Evolutionary conservation across 768 basidiomycete genomes (phyloP).

Genomic region (Mycena galopus): DNA sequence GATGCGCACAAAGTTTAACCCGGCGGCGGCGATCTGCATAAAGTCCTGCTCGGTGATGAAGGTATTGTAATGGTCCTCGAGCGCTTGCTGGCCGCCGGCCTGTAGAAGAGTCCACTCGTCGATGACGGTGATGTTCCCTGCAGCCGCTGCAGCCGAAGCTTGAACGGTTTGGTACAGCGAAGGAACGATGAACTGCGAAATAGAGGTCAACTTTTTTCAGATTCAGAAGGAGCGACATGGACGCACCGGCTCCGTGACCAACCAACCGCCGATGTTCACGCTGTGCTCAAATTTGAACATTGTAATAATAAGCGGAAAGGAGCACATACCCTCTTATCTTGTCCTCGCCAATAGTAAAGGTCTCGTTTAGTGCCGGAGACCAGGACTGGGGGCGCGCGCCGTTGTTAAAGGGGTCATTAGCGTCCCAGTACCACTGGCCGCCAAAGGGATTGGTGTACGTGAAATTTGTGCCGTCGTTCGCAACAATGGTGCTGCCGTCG

Average conservation of each 20-base stretch:
- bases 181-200: constrained; percentile 63
- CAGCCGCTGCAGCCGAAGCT: constrained; percentile 52
- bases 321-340: constrained; percentile 76
- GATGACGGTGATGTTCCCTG: constrained; percentile 47
- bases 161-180: constrained; percentile 81
- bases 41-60: constrained; percentile 98
- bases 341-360: constrained; percentile 83
- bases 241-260: constrained; percentile 86
- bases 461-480: constrained; percentile 88
- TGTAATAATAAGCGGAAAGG: neutral
- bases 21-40: constrained; percentile 92
- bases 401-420: constrained; percentile 86
- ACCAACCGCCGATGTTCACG: constrained; percentile 96
- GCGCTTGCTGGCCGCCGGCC: constrained; percentile 72
- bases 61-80: constrained; percentile 93
- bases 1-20: constrained; percentile 94
- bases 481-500: constrained; percentile 82
- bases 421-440: constrained; percentile 91
- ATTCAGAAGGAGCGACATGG: constrained; percentile 7
- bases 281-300: constrained; percentile 54
- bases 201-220: constrained; percentile 1
- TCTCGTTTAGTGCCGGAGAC: constrained; percentile 86
- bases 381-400: constrained; percentile 86
- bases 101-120: constrained; percentile 89
- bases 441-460: constrained; percentile 87